These are phyloP conservation scores for Flaveria trinervia DNA, from an alignment of 129 eudicot species.

Conservation along the genomic window DNA sequence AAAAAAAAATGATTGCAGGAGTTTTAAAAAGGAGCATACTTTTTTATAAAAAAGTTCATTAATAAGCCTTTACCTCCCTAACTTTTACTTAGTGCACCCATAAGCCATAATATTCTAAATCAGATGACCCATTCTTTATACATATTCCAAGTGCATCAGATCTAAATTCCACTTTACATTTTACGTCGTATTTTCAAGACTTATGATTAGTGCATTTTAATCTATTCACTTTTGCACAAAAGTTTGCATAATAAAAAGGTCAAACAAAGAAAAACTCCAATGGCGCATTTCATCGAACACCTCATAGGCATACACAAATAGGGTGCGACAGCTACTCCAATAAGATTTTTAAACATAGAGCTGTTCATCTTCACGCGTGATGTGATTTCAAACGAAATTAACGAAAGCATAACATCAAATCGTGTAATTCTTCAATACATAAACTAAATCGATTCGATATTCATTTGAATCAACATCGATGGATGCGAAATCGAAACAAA, in stretches of 20 bases:
- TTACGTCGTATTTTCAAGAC: not conserved
- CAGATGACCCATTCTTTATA: not conserved
- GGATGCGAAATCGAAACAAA: slow-evolving; percentile 23
- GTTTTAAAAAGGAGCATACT: not conserved
- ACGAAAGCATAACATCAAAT: not conserved
- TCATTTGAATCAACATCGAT: not conserved
- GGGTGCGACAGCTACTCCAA: too few species aligned
- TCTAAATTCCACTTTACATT: slow-evolving; percentile 6
- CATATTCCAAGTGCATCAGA: not conserved
- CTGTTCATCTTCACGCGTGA: not conserved
- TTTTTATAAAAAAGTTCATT: too few species aligned
- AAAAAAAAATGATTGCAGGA: not conserved
- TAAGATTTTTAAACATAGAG: not conserved
- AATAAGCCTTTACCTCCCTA: too few species aligned
- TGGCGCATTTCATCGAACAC: slow-evolving; percentile 13
- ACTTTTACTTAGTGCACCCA: not conserved
- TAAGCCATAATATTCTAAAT: slow-evolving; percentile 8
- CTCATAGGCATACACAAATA: not conserved
- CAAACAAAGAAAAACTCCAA: not conserved
- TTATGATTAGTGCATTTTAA: not conserved
- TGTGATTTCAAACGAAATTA: not conserved
- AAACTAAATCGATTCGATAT: slow-evolving; percentile 7
- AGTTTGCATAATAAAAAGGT: too few species aligned
- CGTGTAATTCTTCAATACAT: slow-evolving; percentile 14
- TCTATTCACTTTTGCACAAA: slow-evolving; percentile 1